Base-by-base conservation (phyloP, 108 stramenopile species). In the Pseudonitzschia pungens region DNA sequence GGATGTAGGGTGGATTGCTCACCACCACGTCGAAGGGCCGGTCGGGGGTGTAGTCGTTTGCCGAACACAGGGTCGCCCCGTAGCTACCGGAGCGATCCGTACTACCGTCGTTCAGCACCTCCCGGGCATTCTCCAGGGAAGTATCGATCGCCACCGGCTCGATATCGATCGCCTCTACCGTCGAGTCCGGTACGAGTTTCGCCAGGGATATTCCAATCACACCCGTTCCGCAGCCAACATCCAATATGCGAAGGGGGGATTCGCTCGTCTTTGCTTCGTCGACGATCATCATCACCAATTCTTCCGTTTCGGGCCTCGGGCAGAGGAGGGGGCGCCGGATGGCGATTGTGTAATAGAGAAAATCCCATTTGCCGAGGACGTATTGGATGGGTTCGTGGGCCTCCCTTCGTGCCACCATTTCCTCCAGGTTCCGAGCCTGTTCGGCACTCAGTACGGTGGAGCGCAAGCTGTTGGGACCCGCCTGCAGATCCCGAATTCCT, bases 1-100 rank as follows among this genome's bases (percentile, higher is more conserved):
- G 97, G 59, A 98, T 98, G 71, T 98, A 98, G 20, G 97, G 97
- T 44, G 97, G 97, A 77, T 98, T 98, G 78, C 88, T 88, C 28
- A 98, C 96, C 16, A 98, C 84, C 52, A 96, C 71, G 77, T 98
- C 94, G 71, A 93, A 98, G 26, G 41, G 43, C 22, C 53, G 55
- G 12, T 78, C 68, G 12, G 48, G 22, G 24, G 42, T 64, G 69
- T 80, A 90, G 50, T 91, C 87, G 43, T 66, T 41, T 7, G 88
- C 89, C 33, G 84, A 65, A 75, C 41, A 36, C 22, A 72, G 32
- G 0, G 59, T 73, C 67, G 70, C 83, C 75, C 20, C 31, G 29
- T 62, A 62, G 60, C 57, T 10, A 41, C 24, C 41, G 5, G 48
- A 16, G 0, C 41, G 12, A 4, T 71, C 60, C 41, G 22, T 41